Conservation (phyloP, 1,284 basidiomycete genomes). For the Pterulicium gracile region DNA sequence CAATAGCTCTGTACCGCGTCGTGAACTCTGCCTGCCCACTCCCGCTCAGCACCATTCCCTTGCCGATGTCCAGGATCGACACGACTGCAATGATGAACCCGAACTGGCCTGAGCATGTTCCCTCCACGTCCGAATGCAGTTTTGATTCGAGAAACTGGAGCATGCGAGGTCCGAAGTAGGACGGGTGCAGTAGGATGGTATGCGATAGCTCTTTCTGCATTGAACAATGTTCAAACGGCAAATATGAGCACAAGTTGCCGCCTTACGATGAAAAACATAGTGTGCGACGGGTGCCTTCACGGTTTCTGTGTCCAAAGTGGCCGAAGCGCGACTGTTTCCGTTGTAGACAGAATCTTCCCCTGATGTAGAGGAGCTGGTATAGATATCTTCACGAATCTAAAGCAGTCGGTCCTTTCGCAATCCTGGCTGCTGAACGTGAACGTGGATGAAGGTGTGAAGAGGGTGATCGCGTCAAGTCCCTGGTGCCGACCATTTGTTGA, state of each 20-base stretch:
- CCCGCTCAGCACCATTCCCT: constrained; percentile 85
- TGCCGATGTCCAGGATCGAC: constrained; percentile 79
- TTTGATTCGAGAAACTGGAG: constrained; percentile 88
- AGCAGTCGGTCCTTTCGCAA: no score
- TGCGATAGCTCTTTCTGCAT: constrained; percentile 87
- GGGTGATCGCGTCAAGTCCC: no score
- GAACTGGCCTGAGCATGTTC: constrained; percentile 91
- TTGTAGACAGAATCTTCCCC: no score
- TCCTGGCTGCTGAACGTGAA: no score
- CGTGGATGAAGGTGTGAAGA: no score
- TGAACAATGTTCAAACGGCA: constrained; percentile 5
- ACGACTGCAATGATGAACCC: constrained; percentile 98
- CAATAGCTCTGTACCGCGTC: constrained; percentile 84
- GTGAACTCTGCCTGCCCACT: constrained; percentile 93
- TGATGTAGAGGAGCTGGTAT: no score
- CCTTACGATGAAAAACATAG: constrained; percentile 80
- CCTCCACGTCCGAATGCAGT: constrained; percentile 93
- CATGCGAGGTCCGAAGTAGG: constrained; percentile 96
- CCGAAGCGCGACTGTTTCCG: no score
- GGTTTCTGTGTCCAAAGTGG: no score
- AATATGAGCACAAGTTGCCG: constrained; percentile 4
- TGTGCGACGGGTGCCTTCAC: no score
- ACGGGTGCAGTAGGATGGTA: constrained; percentile 93
- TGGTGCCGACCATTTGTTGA: no score
- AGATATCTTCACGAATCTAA: no score